phyloP scores from a whole-genome alignment of 176 grass and related monocot genomes.

The Bonia amplexicaulis region DNA sequence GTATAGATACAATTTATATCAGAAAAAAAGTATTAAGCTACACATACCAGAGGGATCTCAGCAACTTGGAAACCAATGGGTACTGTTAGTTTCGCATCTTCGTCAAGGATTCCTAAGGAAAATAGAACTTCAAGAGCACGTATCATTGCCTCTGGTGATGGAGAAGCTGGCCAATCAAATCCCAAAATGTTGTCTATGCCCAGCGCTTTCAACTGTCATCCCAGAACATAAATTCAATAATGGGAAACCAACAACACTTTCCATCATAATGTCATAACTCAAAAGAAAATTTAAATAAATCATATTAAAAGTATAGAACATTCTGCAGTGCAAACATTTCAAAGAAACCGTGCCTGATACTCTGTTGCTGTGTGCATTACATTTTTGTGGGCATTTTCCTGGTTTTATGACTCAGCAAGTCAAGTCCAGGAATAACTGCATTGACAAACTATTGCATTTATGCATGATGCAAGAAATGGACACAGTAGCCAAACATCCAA shows the following conservation, averaged over 20 bases:
- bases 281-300: background rate
- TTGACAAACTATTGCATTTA: background rate
- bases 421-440: background rate
- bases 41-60: slow-evolving; percentile 85
- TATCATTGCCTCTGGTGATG: slow-evolving; percentile 85
- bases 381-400: background rate
- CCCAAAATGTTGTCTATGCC: slow-evolving; percentile 98
- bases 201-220: slow-evolving; percentile 78
- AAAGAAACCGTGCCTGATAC: background rate
- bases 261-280: background rate
- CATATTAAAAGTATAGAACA: background rate
- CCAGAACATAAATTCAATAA: slow-evolving; percentile 18
- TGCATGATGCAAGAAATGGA: background rate
- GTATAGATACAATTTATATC: background rate
- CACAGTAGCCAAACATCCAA: background rate
- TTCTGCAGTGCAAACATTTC: background rate
- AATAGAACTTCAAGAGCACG: slow-evolving; percentile 89
- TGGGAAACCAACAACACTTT: background rate
- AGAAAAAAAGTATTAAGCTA: background rate
- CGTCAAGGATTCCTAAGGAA: slow-evolving; percentile 83
- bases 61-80: slow-evolving; percentile 87
- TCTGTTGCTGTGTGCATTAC: background rate
- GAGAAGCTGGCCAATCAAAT: slow-evolving; percentile 98
- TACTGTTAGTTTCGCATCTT: slow-evolving; percentile 91
- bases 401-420: background rate